phyloP scores from a whole-genome alignment of 2,329 filamentous ascomycete species.

The Aspergillus persii region DNA sequence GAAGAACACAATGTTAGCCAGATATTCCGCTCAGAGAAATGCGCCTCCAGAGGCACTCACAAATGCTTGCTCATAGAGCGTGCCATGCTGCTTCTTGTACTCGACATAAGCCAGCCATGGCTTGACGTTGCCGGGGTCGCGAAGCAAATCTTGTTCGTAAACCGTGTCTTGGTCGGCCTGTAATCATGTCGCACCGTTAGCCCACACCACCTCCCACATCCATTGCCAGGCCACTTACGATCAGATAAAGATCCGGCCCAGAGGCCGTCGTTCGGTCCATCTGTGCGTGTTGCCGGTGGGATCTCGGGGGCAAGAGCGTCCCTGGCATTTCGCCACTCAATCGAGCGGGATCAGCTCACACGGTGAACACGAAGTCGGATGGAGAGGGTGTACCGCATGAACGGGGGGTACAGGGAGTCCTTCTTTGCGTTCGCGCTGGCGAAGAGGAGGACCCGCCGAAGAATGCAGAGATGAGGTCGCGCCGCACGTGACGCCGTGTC shows the following conservation, averaged over 20 bases:
- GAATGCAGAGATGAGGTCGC: conserved; percentile 25
- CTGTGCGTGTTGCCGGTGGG: conserved; percentile 43
- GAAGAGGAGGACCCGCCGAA: conserved; percentile 11
- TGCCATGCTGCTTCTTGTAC: conserved; percentile 86
- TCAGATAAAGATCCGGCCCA: conserved; percentile 46
- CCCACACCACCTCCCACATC: conserved; percentile 21
- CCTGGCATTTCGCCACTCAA: conserved; percentile 50
- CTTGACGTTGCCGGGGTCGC: conserved; percentile 80
- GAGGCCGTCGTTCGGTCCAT: conserved; percentile 43
- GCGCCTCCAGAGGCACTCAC: conserved; percentile 37
- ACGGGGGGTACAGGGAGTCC: conserved; percentile 14
- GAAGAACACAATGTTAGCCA: conserved; percentile 8
- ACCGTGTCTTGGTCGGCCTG: conserved; percentile 84
- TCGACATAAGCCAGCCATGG: conserved; percentile 94
- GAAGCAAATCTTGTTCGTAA: conserved; percentile 93
- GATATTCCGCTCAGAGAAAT: neutral
- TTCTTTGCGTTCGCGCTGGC: conserved; percentile 26
- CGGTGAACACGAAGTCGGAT: conserved; percentile 27
- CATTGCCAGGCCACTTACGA: conserved; percentile 33
- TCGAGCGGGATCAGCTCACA: conserved; percentile 35
- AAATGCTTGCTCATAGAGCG: conserved; percentile 78
- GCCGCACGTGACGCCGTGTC: conserved; percentile 27
- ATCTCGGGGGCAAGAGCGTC: conserved; percentile 48
- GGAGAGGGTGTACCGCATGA: conserved; percentile 25
- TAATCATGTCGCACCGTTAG: conserved; percentile 36